Base-by-base conservation (phyloP, 2,329 filamentous ascomycete genomes). In the Alternaria panax region DNA sequence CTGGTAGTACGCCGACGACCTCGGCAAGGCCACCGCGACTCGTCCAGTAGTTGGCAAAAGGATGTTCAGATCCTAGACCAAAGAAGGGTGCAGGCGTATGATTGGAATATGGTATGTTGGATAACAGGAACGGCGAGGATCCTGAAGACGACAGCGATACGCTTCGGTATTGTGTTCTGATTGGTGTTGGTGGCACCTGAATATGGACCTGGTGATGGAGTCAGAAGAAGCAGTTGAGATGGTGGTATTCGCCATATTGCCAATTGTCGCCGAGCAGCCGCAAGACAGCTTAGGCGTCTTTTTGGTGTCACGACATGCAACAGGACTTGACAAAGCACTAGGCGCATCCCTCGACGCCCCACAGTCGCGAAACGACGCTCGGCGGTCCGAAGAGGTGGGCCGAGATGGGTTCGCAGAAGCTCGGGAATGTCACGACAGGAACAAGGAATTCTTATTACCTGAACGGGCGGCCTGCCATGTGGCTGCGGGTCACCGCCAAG, bases 1-100 rank as follows among this genome's bases (percentile, higher is more conserved):
- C 89, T 0, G 91, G 91, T 12, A 94, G 80, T 4, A 93, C 90
- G 1, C 86, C 87, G 42, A 93, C 87, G 7, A 93, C 90, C 77
- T 94, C 91, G 8, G 87, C 83, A 18, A 94, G 79, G 0, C 90
- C 91, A 47, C 91, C 91, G 61, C 89, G 86, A 70, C 89, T 92
- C 3, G 90, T 93, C 91, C 91, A 94, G 77, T 93, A 93, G 73
- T 93, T 93, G 70, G 90, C 88, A 73, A 93, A 93, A 0, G 90
- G 90, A 72, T 92, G 90, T 72, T 92, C 89, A 0, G 89, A 88
- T 14, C 90, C 90, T 63, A 92, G 88, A n/a, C 91, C 91, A 72
- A 93, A 93, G 55, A 93, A 89, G 65, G 92, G 92, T 55, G 89
- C 91, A 1, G 89, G 88, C 7, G 88, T 88, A 9, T 89, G 86